Evolutionary conservation across 176 grass and related monocot genomes (phyloP).

Genomic region (Lolium perenne): DNA sequence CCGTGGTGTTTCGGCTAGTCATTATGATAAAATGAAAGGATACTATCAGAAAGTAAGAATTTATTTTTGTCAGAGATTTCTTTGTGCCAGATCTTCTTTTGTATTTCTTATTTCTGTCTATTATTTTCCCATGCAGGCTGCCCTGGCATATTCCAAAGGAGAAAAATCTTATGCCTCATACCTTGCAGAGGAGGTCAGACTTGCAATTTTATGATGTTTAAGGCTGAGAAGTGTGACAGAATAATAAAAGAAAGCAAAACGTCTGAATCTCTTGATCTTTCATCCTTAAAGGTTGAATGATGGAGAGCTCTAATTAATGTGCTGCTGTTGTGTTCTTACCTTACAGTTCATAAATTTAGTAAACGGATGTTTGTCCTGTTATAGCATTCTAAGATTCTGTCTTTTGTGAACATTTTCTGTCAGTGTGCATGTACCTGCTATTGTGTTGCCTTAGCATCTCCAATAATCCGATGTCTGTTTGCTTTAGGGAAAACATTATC

Average conservation of each 20-base stretch:
- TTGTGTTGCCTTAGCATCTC: not conserved
- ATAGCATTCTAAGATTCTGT: not conserved
- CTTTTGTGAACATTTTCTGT: not conserved
- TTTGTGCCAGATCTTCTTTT: constrained; percentile 32
- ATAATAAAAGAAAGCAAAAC: constrained; percentile 1
- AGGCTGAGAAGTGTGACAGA: not conserved
- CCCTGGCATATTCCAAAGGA: constrained; percentile 79
- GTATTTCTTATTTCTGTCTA: constrained; percentile 42
- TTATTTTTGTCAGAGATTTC: not conserved
- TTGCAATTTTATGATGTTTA: constrained; percentile 35
- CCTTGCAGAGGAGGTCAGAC: constrained; percentile 81
- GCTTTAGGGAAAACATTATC: constrained; percentile 86
- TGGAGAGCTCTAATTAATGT: constrained; percentile 11
- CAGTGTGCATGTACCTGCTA: not conserved
- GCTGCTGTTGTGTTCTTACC: constrained; percentile 9
- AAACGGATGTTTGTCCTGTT: not conserved
- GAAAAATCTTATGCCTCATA: constrained; percentile 73
- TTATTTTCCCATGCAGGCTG: constrained; percentile 70
- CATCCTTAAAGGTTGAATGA: constrained; percentile 5
- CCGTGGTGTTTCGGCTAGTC: constrained; percentile 53
- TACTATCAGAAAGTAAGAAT: constrained; percentile 80
- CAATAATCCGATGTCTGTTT: not conserved
- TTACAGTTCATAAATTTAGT: not conserved
- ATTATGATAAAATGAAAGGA: constrained; percentile 78
- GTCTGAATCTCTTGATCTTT: not conserved